Base-by-base conservation (phyloP, 352 stramenopile genomes). In the Globisporangium polare region DNA sequence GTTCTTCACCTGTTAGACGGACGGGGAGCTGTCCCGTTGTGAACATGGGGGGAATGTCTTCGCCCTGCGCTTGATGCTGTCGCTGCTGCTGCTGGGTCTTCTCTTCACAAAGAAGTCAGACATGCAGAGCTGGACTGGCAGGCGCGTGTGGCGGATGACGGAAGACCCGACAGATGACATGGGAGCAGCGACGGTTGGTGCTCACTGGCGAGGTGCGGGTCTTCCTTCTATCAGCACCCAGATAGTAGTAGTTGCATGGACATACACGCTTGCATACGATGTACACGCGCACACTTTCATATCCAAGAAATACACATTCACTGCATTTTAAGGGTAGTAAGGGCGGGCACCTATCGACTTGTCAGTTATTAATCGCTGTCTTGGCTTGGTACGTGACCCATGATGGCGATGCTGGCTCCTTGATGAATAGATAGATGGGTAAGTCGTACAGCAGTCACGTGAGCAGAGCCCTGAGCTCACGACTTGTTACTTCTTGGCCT, bases 1-100 rank as follows among this genome's bases (percentile, higher is more conserved):
- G 83, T 92, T 83, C 67, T 83, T 89, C 72, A 90, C 83, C 49
- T 92, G 83, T 66, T 92, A 84, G 75, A 18, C 35, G 31, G 53
- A 5, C 13, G 13, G 52, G 31, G 29, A 33, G 29, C 29, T 33
- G 8, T 33, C 52, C 13, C 33, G 7, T 35, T 18, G 18, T 47
- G 15, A 22, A 27, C 2, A 5, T 24, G n/a, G 29, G 29, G 29
- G 29, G 29, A 33, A 33, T 4, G 29, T 33, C 4, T 33, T 33
- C 29, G 8, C 29, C 29, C 5, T 33, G 29, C 29, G 29, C 29
- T 33, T 33, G 41, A 12, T 17, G 27, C 33, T 22, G 7, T 3
- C 12, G 20, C 24, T 13, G 22, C 17, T 29, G 46, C 17, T 29
- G 46, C 18, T 18, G 12, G 15, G 24, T 53, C 46, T 45, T 58